Base-by-base conservation (phyloP, 768 basidiomycete genomes). In the Kwoniella pini region DNA sequence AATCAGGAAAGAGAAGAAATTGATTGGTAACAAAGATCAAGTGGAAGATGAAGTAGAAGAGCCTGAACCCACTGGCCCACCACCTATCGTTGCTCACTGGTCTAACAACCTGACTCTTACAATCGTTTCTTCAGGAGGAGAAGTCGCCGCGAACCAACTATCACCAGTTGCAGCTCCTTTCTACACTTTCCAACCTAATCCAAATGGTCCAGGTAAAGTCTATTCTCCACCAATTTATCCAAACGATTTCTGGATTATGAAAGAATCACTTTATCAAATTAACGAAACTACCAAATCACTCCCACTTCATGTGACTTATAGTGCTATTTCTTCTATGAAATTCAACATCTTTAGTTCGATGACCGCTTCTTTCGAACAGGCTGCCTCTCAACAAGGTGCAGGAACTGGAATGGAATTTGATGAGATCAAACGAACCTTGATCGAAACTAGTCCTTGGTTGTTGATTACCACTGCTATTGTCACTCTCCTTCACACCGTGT, bases 381-480 rank as follows among this genome's bases (percentile, higher is more conserved):
- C 90, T 17, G 83, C 85, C n/a, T 86, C 87, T 75, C 84, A 87
- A 60, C 68, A 67, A 53, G 66, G 69, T 27, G 43, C 65, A 9
- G 42, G 65, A 9, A 62, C 68, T 63, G 83, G 82, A 13, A 80
- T 81, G 1, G 95, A 98, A 76, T 77, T 98, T 42, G 95, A 99
- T 76, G 95, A 97, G 81, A 80, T 99, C 69, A 99, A 99, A 81
- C 83, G 92, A 58, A 95, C 95, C 88, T 80, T 99, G 48, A 82
- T 88, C 39, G 80, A 80, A 64, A 80, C 80, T 17, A 76, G 74
- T 44, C 89, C 92, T 15, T 91, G 87, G 83, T 87, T 96, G 81
- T 83, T 98, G 57, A 88, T 81, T 22, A 79, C 94, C 45, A 96
- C 95, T 0, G 90, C 82, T 17, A 55, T 89, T 50, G 95, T 98